Evolutionary conservation across 371 early-diverging fungal genomes (phyloP), one percentile per base, ranked within the genome.

Genomic region (Amoeboaphelidium protococcarum): DNA sequence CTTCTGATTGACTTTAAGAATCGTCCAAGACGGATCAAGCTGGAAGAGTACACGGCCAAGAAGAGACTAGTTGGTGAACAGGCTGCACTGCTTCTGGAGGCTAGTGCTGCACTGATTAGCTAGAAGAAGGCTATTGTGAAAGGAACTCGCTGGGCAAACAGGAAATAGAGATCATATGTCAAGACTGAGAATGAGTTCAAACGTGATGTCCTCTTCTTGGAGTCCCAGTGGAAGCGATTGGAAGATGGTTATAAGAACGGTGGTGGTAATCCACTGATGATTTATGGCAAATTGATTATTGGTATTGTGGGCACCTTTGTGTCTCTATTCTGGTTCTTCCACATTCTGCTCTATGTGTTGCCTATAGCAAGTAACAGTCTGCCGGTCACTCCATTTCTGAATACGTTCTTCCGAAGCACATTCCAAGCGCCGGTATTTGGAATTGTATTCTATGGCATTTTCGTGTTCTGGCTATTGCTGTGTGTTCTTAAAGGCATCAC

Each of bases 401-500:
- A 67, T 54, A 53, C 52, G 50, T 63, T 71, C 41, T 58, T 68
- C 26, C 47, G 44, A 2, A 31, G 40, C 12, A 56, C 63, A 20
- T 49, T 43, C 25, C 37, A 40, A 22, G 53, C 69, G 2, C 69
- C 71, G 13, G 57, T 71, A 40, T 25, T 71, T 23, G 71, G 71
- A 25, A 67, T 60, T n/a, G 55, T 50, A 2, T 54, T 71, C 21
- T 71, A 71, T 50, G 63, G 64, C 1, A 37, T 67, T 2, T 69
- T 67, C 27, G 24, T 61, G 2, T 71, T 71, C 52, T 71, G 66
- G 48, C 54, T 71, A 25, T 54, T 68, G 6, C 52, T 47, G 1
- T 71, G 69, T 51, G 66, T 66, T n/a, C 54, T 71, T 43, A 71
- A 71, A 52, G 71, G 69, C 13, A 60, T 48, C 42, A 48, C 57